Evolutionary conservation across 2,329 filamentous ascomycete species (phyloP).

Genomic region (Neoscytalidium dimidiatum): DNA sequence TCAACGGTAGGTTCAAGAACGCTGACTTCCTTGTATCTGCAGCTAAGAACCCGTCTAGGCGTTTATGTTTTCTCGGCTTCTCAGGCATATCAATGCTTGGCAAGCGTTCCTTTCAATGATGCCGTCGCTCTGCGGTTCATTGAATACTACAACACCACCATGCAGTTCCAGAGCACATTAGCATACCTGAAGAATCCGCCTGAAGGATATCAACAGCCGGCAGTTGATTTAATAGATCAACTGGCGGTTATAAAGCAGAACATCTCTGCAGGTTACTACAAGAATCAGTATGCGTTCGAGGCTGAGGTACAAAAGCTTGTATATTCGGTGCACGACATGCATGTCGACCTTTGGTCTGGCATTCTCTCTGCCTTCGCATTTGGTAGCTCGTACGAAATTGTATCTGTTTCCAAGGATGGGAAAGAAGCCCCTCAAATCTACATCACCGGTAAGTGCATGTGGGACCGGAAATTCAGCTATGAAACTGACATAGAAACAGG

Average conservation of each 20-base stretch:
- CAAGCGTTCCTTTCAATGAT: conserved; percentile 47
- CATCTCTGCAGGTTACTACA: conserved; percentile 31
- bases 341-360: conserved; percentile 30
- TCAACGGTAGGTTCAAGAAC: not conserved
- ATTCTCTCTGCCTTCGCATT: conserved; percentile 32
- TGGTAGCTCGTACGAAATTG: conserved; percentile 28
- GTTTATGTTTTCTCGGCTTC: conserved; percentile 22
- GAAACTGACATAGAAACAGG: not conserved
- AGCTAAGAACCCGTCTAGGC: not conserved
- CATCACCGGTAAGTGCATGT: conserved; percentile 29
- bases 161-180: conserved; percentile 49
- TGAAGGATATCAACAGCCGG: conserved; percentile 43
- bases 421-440: conserved; percentile 34
- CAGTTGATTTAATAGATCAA: conserved; percentile 35
- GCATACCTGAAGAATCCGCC: conserved; percentile 45
- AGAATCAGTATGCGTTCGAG: conserved; percentile 43
- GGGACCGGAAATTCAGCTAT: not conserved
- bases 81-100: conserved; percentile 45
- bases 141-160: conserved; percentile 46
- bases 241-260: conserved; percentile 30
- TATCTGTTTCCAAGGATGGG: conserved; percentile 28
- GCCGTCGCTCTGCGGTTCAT: conserved; percentile 48
- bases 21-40: no score
- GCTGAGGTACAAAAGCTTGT: conserved; percentile 36
- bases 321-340: conserved; percentile 34